Evolutionary conservation across 192 early-diverging fungal species (phyloP).

Genomic region (Powellomyces hirtus): DNA sequence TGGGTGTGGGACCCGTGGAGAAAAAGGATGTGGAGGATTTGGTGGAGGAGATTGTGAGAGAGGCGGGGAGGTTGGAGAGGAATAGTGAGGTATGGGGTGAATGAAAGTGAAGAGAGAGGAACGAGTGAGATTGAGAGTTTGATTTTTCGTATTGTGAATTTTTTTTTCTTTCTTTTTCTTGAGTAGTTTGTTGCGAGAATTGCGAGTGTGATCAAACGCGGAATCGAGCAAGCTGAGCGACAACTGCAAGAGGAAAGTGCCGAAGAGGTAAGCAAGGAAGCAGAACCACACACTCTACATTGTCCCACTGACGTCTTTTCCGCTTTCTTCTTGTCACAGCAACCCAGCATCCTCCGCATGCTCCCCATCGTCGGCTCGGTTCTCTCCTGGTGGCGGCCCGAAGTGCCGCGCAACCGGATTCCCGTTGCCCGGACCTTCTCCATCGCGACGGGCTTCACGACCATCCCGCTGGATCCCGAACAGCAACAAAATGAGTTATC

Average conservation of each 20-base stretch:
- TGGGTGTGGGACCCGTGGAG: slow-evolving; percentile 5
- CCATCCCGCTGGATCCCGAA: slow-evolving; percentile 1
- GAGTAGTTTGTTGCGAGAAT: slow-evolving; percentile 28
- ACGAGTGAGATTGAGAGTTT: too few species aligned
- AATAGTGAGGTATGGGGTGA: too few species aligned
- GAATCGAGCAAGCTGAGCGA: slow-evolving; percentile 29
- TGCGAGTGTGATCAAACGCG: slow-evolving; percentile 15
- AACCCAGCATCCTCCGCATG: slow-evolving; percentile 18
- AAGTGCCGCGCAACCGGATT: background rate
- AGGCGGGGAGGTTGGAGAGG: slow-evolving; percentile 10
- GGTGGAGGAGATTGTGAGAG: slow-evolving; percentile 1
- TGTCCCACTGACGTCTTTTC: background rate
- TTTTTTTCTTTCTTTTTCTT: too few species aligned
- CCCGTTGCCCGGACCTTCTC: slow-evolving; percentile 26
- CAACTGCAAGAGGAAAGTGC: slow-evolving; percentile 10
- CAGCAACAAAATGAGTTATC: too few species aligned
- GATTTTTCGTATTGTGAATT: too few species aligned
- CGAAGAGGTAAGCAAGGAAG: slow-evolving; percentile 13
- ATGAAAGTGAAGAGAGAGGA: too few species aligned
- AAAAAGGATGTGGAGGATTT: background rate
- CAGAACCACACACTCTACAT: too few species aligned
- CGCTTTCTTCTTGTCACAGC: background rate
- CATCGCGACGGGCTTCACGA: slow-evolving; percentile 22
- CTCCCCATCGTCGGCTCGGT: slow-evolving; percentile 30
- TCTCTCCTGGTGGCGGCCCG: slow-evolving; percentile 28